Conservation (phyloP, 179 eudicot species). For the Camellia oleifera region DNA sequence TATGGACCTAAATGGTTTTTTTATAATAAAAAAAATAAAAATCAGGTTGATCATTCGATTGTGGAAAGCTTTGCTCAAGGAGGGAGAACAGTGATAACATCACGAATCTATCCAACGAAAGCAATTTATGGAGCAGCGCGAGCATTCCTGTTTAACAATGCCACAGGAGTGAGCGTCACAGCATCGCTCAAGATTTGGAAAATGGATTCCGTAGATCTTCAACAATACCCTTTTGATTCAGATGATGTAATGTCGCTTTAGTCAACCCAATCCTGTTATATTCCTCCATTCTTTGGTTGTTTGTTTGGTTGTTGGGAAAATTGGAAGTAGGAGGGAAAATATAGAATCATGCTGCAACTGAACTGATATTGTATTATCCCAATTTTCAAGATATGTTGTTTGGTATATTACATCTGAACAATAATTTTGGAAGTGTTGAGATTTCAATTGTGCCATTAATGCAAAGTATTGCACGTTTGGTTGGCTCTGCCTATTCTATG, state of each 20-base stretch:
- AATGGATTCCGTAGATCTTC: constrained; percentile 47
- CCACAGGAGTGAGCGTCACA: constrained; percentile 56
- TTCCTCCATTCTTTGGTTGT: too few relatives aligned
- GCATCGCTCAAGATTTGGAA: constrained; percentile 66
- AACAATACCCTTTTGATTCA: constrained; percentile 35
- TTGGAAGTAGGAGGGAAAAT: not conserved
- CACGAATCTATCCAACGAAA: constrained; percentile 75
- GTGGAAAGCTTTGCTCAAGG: constrained; percentile 92
- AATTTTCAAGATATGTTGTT: not conserved
- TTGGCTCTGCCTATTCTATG: too few relatives aligned
- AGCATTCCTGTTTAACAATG: constrained; percentile 79
- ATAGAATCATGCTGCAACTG: not conserved
- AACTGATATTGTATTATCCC: not conserved
- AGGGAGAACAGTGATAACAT: constrained; percentile 76
- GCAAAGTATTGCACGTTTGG: too few relatives aligned
- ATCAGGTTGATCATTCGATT: constrained; percentile 88
- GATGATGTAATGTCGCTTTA: not conserved
- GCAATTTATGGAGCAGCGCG: constrained; percentile 60
- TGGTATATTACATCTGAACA: too few relatives aligned
- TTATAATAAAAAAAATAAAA: not conserved
- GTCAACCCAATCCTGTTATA: too few relatives aligned
- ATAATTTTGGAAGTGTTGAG: too few relatives aligned
- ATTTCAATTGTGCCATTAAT: too few relatives aligned
- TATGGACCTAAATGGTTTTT: not conserved
- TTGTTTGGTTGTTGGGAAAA: too few relatives aligned